Base-by-base conservation (phyloP, 495 filamentous ascomycete species). In the Aspergillus leporis region DNA sequence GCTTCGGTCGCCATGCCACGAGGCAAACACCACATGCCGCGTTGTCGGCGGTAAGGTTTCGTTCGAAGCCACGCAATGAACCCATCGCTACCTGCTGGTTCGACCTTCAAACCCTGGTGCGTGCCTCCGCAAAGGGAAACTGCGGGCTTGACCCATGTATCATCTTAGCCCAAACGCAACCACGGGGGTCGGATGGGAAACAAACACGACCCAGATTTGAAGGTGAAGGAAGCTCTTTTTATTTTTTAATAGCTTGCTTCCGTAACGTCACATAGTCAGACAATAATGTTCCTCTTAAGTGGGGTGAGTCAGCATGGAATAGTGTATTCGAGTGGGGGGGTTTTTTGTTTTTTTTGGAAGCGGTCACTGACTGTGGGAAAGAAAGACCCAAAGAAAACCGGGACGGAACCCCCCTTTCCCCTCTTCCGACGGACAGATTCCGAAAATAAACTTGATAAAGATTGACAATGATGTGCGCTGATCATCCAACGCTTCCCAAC, bases 401-500 rank as follows among this genome's bases (percentile, higher is more conserved):
- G 36, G 53, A 22, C 43, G 54, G 54, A 56, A 56, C 23, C 34
- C 25, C 10, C 45, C 22, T 30, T 38, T 52, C 32, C 53, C 52
- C 36, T 25, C 47, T 46, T 49, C 19, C 58, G 45, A 51, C 55
- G 55, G 55, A 47, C 30, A 55, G 22, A 51, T 53, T 54, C 40
- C 46, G 51, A 64, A 28, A 54, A 64, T 60, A 52, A 60, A 57
- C 53, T 51, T 58, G 52, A 66, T 63, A 48, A 59, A 46, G 56
- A 65, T 61, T 57, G 56, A 53, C 56, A 57, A 60, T 62, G 57
- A 54, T 67, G 60, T 56, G 66, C 55, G 58, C 52, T 61, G 62
- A 68, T 68, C 66, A 65, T 64, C 62, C 60, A 63, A 68, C 62
- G 62, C 59, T 58, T 63, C 56, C 64, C 55, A 66, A 66, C 61